These are phyloP conservation scores for Amaranthus palmeri DNA, from an alignment of 148 eudicot genomes.

Conservation along the genomic window DNA sequence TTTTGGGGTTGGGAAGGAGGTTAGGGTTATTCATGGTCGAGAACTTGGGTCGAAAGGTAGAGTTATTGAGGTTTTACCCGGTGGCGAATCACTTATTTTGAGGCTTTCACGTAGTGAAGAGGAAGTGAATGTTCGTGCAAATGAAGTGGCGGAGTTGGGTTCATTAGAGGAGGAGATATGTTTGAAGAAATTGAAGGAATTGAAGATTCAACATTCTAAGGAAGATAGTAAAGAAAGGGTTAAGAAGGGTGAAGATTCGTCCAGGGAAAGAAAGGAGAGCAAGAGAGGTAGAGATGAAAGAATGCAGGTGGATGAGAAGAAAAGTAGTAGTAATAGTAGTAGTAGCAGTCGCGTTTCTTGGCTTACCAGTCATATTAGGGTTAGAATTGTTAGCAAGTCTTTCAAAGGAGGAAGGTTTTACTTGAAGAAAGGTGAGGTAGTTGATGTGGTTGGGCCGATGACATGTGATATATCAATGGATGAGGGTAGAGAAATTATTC, in stretches of 20 bases:
- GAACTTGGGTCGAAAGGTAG: conserved; percentile 57
- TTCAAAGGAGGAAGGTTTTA: conserved; percentile 71
- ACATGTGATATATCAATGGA: conserved; percentile 80
- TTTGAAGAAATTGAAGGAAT: conserved; percentile 61
- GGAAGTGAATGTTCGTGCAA: conserved; percentile 40
- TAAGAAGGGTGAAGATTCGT: conserved; percentile 18
- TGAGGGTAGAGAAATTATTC: conserved; percentile 69
- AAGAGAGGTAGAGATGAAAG: conserved; percentile 37
- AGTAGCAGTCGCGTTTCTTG: conserved; percentile 37
- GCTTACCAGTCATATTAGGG: conserved; percentile 82
- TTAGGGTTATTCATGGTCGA: conserved; percentile 56
- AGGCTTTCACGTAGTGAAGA: conserved; percentile 37
- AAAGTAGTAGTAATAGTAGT: conserved; percentile 7
- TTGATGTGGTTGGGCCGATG: conserved; percentile 82
- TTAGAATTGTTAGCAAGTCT: conserved; percentile 61
- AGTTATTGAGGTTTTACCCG: conserved; percentile 32
- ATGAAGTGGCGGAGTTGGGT: conserved; percentile 63
- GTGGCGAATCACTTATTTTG: conserved; percentile 43
- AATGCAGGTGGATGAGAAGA: conserved; percentile 24
- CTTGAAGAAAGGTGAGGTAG: conserved; percentile 71
- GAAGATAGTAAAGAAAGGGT: conserved; percentile 14
- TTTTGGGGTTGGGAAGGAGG: conserved; percentile 36
- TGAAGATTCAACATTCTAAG: conserved; percentile 32
- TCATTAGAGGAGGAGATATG: conserved; percentile 67
- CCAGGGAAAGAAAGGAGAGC: conserved; percentile 28